Conservation (phyloP, 352 stramenopile species). For the Phytophthora podocarpi region DNA sequence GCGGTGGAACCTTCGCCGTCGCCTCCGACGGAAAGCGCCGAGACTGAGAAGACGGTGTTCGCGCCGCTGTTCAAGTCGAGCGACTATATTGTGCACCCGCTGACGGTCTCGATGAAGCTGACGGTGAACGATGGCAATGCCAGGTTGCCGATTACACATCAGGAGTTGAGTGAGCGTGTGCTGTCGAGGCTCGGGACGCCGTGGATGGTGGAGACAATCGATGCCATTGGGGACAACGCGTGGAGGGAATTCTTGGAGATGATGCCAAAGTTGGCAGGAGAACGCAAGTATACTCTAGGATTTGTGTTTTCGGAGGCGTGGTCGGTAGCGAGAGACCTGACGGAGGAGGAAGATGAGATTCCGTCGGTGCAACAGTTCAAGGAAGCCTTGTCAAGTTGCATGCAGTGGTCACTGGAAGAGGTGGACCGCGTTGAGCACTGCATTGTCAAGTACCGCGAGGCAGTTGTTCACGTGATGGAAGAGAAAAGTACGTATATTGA, state of each 20-base stretch:
- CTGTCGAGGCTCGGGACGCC: slow-evolving; percentile 73
- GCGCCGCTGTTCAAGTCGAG: slow-evolving; percentile 45
- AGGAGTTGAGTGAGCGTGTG: slow-evolving; percentile 74
- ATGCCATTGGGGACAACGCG: slow-evolving; percentile 64
- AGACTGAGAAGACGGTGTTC: slow-evolving; percentile 11
- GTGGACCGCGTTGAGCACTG: slow-evolving; percentile 63
- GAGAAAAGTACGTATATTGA: slow-evolving; percentile 91
- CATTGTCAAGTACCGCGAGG: slow-evolving; percentile 76
- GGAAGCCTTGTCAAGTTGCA: slow-evolving; percentile 68
- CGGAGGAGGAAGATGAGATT: slow-evolving; percentile 79
- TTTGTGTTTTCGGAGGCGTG: slow-evolving; percentile 89
- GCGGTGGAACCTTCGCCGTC: slow-evolving; percentile 8
- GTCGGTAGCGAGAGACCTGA: slow-evolving; percentile 73
- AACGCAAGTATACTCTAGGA: slow-evolving; percentile 79
- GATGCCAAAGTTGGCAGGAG: slow-evolving; percentile 77
- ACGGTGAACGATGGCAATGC: slow-evolving; percentile 83
- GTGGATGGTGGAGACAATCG: slow-evolving; percentile 82
- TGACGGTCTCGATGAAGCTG: slow-evolving; percentile 81
- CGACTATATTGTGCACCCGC: slow-evolving; percentile 76
- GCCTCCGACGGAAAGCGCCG: neutral
- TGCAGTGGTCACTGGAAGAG: slow-evolving; percentile 73
- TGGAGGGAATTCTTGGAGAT: slow-evolving; percentile 72
- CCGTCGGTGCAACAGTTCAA: slow-evolving; percentile 79
- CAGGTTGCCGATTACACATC: slow-evolving; percentile 80
- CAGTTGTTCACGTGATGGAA: slow-evolving; percentile 83